phyloP scores from a whole-genome alignment of 1,139 yeast species.

The Petasospora fabianii region DNA sequence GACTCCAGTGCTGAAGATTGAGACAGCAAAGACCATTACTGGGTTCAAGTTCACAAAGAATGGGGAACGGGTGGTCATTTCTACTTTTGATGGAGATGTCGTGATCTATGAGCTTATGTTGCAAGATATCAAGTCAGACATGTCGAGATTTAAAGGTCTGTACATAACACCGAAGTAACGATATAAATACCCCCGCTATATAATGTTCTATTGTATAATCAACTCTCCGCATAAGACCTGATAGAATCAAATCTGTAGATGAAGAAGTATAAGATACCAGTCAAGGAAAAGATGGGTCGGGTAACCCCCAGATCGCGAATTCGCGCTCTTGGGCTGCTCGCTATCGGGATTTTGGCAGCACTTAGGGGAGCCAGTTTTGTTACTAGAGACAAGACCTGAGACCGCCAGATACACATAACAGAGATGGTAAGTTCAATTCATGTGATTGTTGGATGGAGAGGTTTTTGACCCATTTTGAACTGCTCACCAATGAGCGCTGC shows the following conservation, averaged over 20 bases:
- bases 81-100: constrained; percentile 17
- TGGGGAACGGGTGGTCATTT: constrained; percentile 18
- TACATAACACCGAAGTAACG: too few species aligned
- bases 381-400: neutral
- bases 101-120: constrained; percentile 18
- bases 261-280: too few species aligned
- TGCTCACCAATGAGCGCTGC: neutral
- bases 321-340: too few species aligned
- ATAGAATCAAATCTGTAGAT: too few species aligned
- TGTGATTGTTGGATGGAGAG: neutral
- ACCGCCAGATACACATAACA: neutral
- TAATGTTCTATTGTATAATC: too few species aligned
- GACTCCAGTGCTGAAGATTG: constrained; percentile 20
- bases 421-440: neutral
- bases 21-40: constrained; percentile 16
- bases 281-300: too few species aligned
- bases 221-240: too few species aligned
- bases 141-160: constrained; percentile 20
- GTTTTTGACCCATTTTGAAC: neutral
- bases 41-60: constrained; percentile 17
- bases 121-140: constrained; percentile 15
- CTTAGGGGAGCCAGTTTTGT: neutral
- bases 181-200: too few species aligned
- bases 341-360: neutral
- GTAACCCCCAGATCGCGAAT: too few species aligned